A percentile compares a stretch with the other conserved stretches of the same genome.
These are phyloP conservation scores for Mycena filopes DNA, from an alignment of 768 basidiomycete genomes.

Conservation along the genomic window DNA sequence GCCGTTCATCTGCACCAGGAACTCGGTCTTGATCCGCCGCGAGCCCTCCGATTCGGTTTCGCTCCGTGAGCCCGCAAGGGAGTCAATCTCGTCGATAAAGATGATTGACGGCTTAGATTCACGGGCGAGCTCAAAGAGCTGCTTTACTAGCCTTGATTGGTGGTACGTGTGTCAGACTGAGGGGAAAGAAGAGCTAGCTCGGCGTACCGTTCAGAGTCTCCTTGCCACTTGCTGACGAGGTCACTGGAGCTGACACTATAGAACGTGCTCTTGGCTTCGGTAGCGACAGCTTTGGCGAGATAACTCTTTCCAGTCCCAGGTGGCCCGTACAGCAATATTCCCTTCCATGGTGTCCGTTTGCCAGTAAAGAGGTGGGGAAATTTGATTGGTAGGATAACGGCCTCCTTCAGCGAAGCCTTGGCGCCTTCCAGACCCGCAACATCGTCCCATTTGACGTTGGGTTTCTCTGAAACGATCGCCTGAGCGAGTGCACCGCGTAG, in stretches of 20 bases:
- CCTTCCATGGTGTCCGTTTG: slow-evolving; percentile 97
- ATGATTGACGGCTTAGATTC: slow-evolving; percentile 98
- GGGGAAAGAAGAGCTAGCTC: slow-evolving; percentile 38
- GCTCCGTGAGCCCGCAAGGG: slow-evolving; percentile 91
- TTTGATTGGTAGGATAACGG: slow-evolving; percentile 99
- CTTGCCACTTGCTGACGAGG: slow-evolving; percentile 99
- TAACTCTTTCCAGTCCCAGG: slow-evolving; percentile 98
- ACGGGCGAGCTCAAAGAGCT: slow-evolving; percentile 95
- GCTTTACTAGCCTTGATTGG: slow-evolving; percentile 84
- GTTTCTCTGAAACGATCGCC: slow-evolving; percentile 92
- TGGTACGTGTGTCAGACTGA: slow-evolving; percentile 7
- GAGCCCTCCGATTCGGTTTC: slow-evolving; percentile 98
- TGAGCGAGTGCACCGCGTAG: slow-evolving; percentile 89
- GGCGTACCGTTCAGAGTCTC: slow-evolving; percentile 98
- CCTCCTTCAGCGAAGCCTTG: slow-evolving; percentile 96
- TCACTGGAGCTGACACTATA: slow-evolving; percentile 96
- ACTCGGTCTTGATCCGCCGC: slow-evolving; percentile 97
- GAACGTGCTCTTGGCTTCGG: slow-evolving; percentile 99
- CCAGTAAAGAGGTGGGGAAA: slow-evolving; percentile 99
- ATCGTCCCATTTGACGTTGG: slow-evolving; percentile 98
- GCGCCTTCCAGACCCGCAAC: slow-evolving; percentile 96
- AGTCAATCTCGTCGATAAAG: slow-evolving; percentile 99
- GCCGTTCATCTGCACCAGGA: slow-evolving; percentile 98
- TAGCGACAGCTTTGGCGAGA: slow-evolving; percentile 98
- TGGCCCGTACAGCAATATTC: slow-evolving; percentile 96